Conservation (phyloP, 164 flowering plant genomes). For the Magnolia kwangsiensis region DNA sequence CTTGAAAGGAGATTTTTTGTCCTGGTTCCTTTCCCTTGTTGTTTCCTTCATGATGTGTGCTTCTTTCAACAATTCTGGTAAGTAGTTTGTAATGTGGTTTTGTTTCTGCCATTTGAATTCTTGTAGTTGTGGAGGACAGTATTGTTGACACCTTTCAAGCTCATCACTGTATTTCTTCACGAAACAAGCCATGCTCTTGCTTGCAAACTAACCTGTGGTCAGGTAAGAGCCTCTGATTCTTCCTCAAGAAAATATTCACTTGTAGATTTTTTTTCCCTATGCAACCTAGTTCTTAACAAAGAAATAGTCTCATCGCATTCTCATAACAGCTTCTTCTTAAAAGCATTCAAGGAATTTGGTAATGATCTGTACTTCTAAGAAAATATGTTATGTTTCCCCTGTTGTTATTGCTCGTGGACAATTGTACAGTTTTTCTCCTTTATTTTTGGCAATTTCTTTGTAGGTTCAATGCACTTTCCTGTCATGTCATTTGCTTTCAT, state of each 20-base stretch:
- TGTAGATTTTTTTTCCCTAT: neutral
- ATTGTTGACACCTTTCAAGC: slow-evolving; percentile 49
- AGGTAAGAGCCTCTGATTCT: slow-evolving; percentile 23
- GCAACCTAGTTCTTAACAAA: neutral
- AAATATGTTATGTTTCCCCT: no score
- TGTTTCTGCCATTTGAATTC: neutral
- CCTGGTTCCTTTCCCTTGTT: neutral
- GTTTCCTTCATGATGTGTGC: neutral
- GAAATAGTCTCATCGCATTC: neutral
- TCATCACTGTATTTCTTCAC: slow-evolving; percentile 49
- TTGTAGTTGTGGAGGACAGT: slow-evolving; percentile 49
- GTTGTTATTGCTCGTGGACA: no score
- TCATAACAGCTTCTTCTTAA: neutral
- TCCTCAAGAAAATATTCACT: neutral
- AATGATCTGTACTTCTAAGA: neutral
- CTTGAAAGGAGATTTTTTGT: neutral
- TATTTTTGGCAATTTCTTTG: no score
- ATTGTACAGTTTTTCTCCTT: no score
- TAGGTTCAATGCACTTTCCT: no score
- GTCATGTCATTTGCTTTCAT: no score
- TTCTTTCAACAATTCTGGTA: neutral
- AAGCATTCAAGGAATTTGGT: neutral
- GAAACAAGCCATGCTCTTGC: slow-evolving; percentile 57
- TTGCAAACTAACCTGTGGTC: slow-evolving; percentile 47
- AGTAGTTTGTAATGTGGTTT: neutral